Conservation (phyloP, 2,329 filamentous ascomycete genomes). For the Aspergillus hiratsukae region DNA sequence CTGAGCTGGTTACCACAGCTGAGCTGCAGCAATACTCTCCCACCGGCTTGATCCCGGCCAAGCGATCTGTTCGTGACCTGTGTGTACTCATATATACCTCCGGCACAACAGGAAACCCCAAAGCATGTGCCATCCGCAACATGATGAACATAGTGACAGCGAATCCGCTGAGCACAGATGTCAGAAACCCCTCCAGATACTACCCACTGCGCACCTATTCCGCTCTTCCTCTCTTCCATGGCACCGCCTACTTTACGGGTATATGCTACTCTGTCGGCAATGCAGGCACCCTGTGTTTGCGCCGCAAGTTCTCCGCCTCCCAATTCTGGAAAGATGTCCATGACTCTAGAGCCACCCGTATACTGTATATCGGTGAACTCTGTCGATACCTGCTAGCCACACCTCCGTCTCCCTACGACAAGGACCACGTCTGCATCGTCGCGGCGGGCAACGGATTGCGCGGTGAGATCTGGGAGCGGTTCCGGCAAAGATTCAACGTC, state of each 20-base stretch:
- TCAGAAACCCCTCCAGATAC: slow-evolving; percentile 38
- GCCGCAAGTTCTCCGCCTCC: slow-evolving; percentile 44
- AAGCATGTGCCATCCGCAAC: slow-evolving; percentile 42
- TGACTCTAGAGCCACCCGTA: slow-evolving; percentile 40
- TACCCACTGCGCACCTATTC: slow-evolving; percentile 45
- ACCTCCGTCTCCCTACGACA: slow-evolving; percentile 43
- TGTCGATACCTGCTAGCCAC: slow-evolving; percentile 47
- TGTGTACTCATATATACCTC: slow-evolving; percentile 45
- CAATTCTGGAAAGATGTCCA: slow-evolving; percentile 45
- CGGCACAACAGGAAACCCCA: slow-evolving; percentile 47
- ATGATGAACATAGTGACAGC: slow-evolving; percentile 35
- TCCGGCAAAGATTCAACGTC: slow-evolving; percentile 41
- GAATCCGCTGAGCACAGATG: slow-evolving; percentile 33
- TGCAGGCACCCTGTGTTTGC: slow-evolving; percentile 40
- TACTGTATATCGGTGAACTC: slow-evolving; percentile 48
- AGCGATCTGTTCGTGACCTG: slow-evolving; percentile 33
- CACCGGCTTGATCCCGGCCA: slow-evolving; percentile 23
- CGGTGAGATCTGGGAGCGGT: slow-evolving; percentile 47
- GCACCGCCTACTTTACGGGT: slow-evolving; percentile 45
- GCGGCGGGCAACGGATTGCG: slow-evolving; percentile 47
- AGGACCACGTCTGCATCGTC: slow-evolving; percentile 41
- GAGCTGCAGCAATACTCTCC: slow-evolving; percentile 25
- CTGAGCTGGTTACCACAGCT: slow-evolving; percentile 21
- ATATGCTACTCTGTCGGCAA: slow-evolving; percentile 40
- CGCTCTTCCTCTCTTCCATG: slow-evolving; percentile 47